A percentile compares a stretch with the other conserved stretches of the same genome.
These are phyloP conservation scores for Darksidea phi DNA, from an alignment of 495 filamentous ascomycete species.

Conservation along the genomic window DNA sequence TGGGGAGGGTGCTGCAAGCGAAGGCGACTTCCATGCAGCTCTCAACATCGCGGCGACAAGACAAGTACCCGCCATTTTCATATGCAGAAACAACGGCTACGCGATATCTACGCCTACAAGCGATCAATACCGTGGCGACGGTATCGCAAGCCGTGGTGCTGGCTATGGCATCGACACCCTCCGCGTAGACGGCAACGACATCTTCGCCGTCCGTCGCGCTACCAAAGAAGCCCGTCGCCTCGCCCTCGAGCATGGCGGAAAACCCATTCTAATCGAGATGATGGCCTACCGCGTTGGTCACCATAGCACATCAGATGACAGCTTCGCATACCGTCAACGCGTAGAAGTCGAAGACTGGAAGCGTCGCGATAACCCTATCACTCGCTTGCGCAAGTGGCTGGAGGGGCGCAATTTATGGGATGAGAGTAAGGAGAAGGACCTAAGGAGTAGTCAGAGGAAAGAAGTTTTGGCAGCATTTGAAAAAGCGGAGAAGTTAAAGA, in stretches of 20 bases:
- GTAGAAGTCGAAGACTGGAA: constrained; percentile 99
- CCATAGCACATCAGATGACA: constrained; percentile 97
- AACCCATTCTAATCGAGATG: constrained; percentile 84
- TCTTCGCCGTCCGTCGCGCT: constrained; percentile 87
- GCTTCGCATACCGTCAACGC: constrained; percentile 88
- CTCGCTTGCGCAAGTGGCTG: constrained; percentile 86
- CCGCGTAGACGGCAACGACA: constrained; percentile 94
- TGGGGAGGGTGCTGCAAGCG: constrained; percentile 94
- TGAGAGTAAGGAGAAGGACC: constrained; percentile 75
- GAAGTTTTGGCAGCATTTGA: constrained; percentile 81
- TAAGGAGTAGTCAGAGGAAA: constrained; percentile 63
- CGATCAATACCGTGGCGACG: constrained; percentile 96
- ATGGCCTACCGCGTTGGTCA: constrained; percentile 98
- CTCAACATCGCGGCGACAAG: constrained; percentile 95
- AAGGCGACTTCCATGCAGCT: constrained; percentile 97
- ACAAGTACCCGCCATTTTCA: constrained; percentile 85
- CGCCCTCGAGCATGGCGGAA: constrained; percentile 73
- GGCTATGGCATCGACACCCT: constrained; percentile 98
- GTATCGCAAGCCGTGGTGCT: constrained; percentile 89
- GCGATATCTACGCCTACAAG: constrained; percentile 93
- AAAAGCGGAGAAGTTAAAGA: constrained; percentile 86
- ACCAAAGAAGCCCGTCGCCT: constrained; percentile 74
- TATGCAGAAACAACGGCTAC: constrained; percentile 97
- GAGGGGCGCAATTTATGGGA: constrained; percentile 79
- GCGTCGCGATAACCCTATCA: constrained; percentile 89